These are phyloP conservation scores for Porcisia deanei DNA, from an alignment of 208 protist species.

Conservation along the genomic window DNA sequence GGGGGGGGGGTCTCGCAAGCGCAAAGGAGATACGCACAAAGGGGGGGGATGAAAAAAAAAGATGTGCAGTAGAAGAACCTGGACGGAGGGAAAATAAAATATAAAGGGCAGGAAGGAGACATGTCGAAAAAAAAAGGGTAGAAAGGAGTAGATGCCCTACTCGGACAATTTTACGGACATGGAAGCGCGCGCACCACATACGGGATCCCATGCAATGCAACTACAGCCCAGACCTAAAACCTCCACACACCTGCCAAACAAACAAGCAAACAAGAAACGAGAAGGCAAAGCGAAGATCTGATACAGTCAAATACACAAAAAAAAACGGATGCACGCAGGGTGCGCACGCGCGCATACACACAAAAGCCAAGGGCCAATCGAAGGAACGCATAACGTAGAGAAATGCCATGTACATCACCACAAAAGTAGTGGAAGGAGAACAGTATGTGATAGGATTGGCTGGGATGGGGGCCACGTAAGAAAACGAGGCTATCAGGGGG, in stretches of 20 bases:
- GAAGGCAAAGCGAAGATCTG: not conserved
- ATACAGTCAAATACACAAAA: conserved; percentile 9
- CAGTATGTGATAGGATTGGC: not conserved
- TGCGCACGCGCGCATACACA: not conserved
- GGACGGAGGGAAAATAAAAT: conserved; percentile 10
- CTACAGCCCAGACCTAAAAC: not conserved
- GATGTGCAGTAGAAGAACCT: not conserved
- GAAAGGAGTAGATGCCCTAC: not conserved
- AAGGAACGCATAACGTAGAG: not conserved
- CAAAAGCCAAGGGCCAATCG: not conserved
- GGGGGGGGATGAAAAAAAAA: conserved; percentile 5
- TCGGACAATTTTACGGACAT: no score
- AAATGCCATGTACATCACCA: conserved; percentile 8
- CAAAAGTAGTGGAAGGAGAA: conserved; percentile 3
- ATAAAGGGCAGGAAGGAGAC: not conserved
- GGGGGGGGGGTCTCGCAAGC: not conserved
- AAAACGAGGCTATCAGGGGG: conserved; percentile 12
- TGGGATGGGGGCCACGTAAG: not conserved
- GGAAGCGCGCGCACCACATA: not conserved
- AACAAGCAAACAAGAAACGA: not conserved
- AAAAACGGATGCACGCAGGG: not conserved
- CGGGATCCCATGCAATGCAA: not conserved
- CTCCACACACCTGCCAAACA: not conserved
- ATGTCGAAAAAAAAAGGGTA: conserved; percentile 19
- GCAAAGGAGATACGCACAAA: conserved; percentile 14